Conservation (phyloP, 257 asterid genomes). For the Nicotiana benthamiana region DNA sequence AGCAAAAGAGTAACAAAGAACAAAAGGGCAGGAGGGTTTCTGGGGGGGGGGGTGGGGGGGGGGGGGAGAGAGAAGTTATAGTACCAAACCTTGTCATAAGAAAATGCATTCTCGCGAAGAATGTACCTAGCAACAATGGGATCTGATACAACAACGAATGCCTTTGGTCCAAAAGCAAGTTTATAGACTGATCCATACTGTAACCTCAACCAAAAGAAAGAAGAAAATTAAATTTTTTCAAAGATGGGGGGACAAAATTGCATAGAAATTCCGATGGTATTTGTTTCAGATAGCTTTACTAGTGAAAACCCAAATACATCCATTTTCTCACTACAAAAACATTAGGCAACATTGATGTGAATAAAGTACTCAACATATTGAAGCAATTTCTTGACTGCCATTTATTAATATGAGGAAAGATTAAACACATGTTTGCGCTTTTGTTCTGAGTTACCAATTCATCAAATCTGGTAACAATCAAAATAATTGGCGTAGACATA, state of each 20-base stretch:
- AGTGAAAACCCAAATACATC: background rate
- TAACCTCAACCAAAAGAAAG: conserved; percentile 21
- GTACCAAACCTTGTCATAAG: conserved; percentile 76
- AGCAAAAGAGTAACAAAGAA: background rate
- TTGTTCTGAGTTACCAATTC: background rate
- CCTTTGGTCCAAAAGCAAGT: conserved; percentile 99
- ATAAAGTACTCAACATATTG: background rate
- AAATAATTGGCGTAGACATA: background rate
- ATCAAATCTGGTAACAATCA: background rate
- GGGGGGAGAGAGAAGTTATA: background rate
- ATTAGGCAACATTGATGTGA: background rate
- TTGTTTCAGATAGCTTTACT: background rate
- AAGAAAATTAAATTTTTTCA: conserved; percentile 8
- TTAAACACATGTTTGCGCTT: background rate
- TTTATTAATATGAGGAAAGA: background rate
- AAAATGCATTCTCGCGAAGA: conserved; percentile 92
- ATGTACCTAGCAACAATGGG: conserved; percentile 85
- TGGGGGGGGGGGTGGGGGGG: background rate
- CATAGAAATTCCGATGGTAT: background rate
- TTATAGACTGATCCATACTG: conserved; percentile 94
- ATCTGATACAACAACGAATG: conserved; percentile 90
- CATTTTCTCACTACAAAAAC: background rate
- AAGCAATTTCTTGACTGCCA: background rate
- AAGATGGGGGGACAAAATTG: background rate
- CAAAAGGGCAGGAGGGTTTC: background rate